Evolutionary conservation across 2,329 filamentous ascomycete species (phyloP), one percentile per base, ranked within the genome.

Genomic region (Aspergillus sp.): DNA sequence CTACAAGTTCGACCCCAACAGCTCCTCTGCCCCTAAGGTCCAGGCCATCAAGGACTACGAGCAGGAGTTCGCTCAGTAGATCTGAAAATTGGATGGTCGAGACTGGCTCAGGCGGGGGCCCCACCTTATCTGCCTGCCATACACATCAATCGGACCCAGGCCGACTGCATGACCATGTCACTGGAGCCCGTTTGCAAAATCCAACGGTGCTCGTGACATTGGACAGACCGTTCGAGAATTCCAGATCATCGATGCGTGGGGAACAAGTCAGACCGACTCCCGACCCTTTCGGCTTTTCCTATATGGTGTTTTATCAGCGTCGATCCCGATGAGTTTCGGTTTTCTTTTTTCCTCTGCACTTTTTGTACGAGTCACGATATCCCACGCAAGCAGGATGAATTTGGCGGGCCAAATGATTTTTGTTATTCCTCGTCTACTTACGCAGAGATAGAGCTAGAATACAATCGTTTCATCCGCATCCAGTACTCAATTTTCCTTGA

Each of bases 1-100:
- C n/a, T 93, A 95, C 74, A 80, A 85, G 58, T 95, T 95, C 76
- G 91, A 96, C 73, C 79, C 82, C 44, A 77, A 76, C 58, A 88
- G 86, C 73, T 81, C 82, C 50, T 87, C 84, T 66, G 85, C 85
- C 23, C 83, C 84, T 2, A 88, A 86, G 72, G 82, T 81, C 37
- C 82, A 79, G 65, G 79, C 66, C 37, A 79, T 79, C 56, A 66
- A 65, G 39, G 73, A 79, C 58, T 78, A 78, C 56, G 77, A 79
- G 69, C 65, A 70, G 56, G 64, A 78, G 66, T 66, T 73, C 17
- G 65, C 64, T 43, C 43, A 51, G 55, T 62, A 54, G 46, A 57
- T 50, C 33, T 8, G 54, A 33, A 31, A 31, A 33, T 8, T 17
- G 6, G 23, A 45, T 21, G 35, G 43, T 51, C 48, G 52, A 60